Percentiles rank a stretch among this genome's conserved stretches.
Conservation (phyloP, 2,329 filamentous ascomycete species). For the Ophiocordyceps camponoti-rufipedis region DNA sequence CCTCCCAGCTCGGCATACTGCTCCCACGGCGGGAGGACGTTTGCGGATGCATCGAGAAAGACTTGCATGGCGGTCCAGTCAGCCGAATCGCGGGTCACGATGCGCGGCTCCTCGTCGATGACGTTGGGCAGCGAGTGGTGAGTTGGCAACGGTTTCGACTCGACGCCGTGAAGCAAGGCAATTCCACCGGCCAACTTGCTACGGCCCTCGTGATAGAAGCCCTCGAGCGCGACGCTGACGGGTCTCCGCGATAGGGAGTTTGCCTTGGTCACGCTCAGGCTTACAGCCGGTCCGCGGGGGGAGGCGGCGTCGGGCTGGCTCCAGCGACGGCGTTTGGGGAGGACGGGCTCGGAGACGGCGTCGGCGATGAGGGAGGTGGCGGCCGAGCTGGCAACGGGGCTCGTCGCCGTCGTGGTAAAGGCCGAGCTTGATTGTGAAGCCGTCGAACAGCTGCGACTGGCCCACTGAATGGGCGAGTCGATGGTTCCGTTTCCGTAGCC, state of each 20-base stretch:
- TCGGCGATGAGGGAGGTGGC: conserved; percentile 2
- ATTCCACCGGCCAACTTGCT: conserved; percentile 2
- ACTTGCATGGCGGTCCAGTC: conserved; percentile 20
- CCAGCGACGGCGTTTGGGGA: conserved; percentile 8
- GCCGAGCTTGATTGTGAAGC: conserved; percentile 9
- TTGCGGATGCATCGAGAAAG: conserved; percentile 13
- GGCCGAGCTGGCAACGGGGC: conserved; percentile 8
- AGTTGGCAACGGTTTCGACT: conserved; percentile 5
- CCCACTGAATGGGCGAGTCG: conserved; percentile 5
- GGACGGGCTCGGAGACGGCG: conserved; percentile 5
- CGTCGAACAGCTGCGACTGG: conserved; percentile 10
- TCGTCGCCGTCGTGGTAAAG: conserved; percentile 9
- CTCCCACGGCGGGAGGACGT: conserved; percentile 21
- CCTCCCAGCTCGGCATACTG: conserved; percentile 28
- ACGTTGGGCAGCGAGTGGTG: conserved; percentile 4
- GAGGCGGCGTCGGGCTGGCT: conserved; percentile 8
- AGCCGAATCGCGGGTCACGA: conserved; percentile 10
- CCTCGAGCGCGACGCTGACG: conserved; percentile 11
- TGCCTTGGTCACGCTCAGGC: conserved; percentile 1
- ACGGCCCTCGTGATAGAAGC: conserved; percentile 5
- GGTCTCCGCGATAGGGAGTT: conserved; percentile 8
- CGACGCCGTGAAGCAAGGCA: background rate
- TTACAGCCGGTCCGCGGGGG: background rate
- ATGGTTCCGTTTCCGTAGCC: conserved; percentile 37
- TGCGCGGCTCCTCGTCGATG: conserved; percentile 10